Conservation (phyloP, 2,329 filamentous ascomycete species). For the Fusarium sambucinum region DNA sequence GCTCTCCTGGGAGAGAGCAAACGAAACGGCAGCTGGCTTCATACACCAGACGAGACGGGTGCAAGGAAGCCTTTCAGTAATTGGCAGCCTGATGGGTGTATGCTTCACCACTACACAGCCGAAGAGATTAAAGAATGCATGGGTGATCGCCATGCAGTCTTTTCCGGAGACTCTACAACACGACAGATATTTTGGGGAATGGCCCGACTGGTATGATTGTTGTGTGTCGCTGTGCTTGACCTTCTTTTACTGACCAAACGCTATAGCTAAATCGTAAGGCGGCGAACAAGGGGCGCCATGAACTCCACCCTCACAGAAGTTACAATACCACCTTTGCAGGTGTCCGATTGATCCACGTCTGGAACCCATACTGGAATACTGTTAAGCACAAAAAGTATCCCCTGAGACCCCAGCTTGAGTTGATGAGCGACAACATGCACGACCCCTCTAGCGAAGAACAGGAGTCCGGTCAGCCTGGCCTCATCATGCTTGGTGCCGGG, state of each 20-base stretch:
- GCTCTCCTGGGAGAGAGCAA: conserved; percentile 52
- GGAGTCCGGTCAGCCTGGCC: conserved; percentile 33
- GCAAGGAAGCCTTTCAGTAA: conserved; percentile 54
- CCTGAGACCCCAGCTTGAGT: conserved; percentile 41
- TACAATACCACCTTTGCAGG: conserved; percentile 57
- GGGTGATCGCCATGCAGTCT: conserved; percentile 63
- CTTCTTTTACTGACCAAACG: conserved; percentile 3
- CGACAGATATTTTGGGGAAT: conserved; percentile 71
- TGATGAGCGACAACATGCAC: conserved; percentile 22
- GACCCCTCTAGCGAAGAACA: neutral
- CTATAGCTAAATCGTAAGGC: conserved; percentile 41
- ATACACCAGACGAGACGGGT: conserved; percentile 49
- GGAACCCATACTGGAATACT: conserved; percentile 72
- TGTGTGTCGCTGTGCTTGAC: neutral
- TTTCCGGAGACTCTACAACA: conserved; percentile 71
- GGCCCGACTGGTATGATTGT: conserved; percentile 46
- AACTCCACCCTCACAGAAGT: conserved; percentile 27
- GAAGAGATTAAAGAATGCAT: conserved; percentile 67
- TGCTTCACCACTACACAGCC: conserved; percentile 66
- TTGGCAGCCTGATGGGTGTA: conserved; percentile 72
- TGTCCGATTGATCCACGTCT: conserved; percentile 67
- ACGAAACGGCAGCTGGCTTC: conserved; percentile 64
- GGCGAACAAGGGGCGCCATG: conserved; percentile 22
- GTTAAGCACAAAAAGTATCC: conserved; percentile 33
- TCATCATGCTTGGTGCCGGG: conserved; percentile 47